Base-by-base conservation (phyloP, 805 yeast species). In the Saturnispora serradocipensis region DNA sequence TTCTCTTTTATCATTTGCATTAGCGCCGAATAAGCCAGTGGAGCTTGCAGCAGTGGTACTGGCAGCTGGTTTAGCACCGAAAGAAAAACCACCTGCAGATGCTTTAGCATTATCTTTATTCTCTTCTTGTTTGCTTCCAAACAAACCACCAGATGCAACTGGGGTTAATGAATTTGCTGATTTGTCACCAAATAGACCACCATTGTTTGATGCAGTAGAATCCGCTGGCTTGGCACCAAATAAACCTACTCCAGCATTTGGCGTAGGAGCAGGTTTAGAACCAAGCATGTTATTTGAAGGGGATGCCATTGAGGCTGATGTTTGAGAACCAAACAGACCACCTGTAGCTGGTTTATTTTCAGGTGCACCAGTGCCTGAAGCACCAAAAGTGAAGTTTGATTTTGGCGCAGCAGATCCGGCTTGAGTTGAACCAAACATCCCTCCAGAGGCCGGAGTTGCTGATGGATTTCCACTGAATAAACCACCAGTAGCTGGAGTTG, bases 321-420 rank as follows among this genome's bases (percentile, higher is more conserved):
- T 28, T 15, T 35, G 16, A 39, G 45, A 46, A 34, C 56, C 55
- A 44, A 51, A 48, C 5, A 42, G 5, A 13, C 46, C 50, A 11
- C 46, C 50, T 4, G 50, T 9, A 20, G 50, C 10, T 25, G 50
- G 15, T n/a, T 28, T 20, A 25, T 45, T 30, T 16, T n/a, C 40
- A n/a, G 36, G 27, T 22, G 45, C 40, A 27, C 54, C 30, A 24
- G 53, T 47, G 20, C 58, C 25, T 10, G 56, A 38, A 18, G 50
- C 53, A 34, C 64, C 64, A 18, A 45, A 28, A 6, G 45, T 43
- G 43, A 61, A 59, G 15, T 58, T 45, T n/a, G 59, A 52, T 9
- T 61, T 16, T n/a, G 63, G 54, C 22, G 52, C 53, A 27, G 49
- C 53, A 9, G 49, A 18, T 10, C 24, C 25, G 27, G 49, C 43